Evolutionary conservation across 148 eudicot species (phyloP), one percentile per base, ranked within the genome.

Genomic region (Fagopyrum homotropicum): DNA sequence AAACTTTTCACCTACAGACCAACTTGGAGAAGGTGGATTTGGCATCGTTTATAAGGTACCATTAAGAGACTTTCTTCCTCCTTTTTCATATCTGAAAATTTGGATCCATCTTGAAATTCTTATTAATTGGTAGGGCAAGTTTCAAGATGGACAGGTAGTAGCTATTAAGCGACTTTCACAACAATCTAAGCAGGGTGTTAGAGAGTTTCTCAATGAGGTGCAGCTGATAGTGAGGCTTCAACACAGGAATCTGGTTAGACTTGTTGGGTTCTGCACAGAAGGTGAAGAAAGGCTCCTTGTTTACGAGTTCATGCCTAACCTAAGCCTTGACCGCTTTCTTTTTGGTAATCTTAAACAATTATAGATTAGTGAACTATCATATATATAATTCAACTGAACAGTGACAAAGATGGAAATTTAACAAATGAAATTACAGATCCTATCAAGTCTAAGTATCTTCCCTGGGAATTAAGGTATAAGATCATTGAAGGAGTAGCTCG

Each of bases 151-250:
- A 75, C 79, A 82, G 29, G 80, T 75, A 69, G 78, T 88, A 54
- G 91, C 87, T 6, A 88, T 84, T 17, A 88, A 88, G 69, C 77
- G 91, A 50, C 88, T 85, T 45, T 80, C 88, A 45, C 77, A 57
- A 77, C 77, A 75, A 63, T 88, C 91, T 22, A 80, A 74, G n/a
- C 91, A 85, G 80, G 91, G 90, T 51, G 16, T 78, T 6, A 84
- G 83, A 50, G 85, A 87, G 75, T 87, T 87, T 73, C 82, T 83
- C 80, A 85, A 84, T 26, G 91, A 88, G 76, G 84, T 88, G 71
- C 43, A 75, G 56, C 80, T 76, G 69, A 81, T 88, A 16, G 83
- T 86, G 35, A 88, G 82, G 72, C 88, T 85, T 66, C 88, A 85
- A 66, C 90, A 85, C 72, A 75, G 82, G 50, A 87, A 87, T 73